Evolutionary conservation across 257 asterid species (phyloP).

Genomic region (Gynochthodes officinalis): DNA sequence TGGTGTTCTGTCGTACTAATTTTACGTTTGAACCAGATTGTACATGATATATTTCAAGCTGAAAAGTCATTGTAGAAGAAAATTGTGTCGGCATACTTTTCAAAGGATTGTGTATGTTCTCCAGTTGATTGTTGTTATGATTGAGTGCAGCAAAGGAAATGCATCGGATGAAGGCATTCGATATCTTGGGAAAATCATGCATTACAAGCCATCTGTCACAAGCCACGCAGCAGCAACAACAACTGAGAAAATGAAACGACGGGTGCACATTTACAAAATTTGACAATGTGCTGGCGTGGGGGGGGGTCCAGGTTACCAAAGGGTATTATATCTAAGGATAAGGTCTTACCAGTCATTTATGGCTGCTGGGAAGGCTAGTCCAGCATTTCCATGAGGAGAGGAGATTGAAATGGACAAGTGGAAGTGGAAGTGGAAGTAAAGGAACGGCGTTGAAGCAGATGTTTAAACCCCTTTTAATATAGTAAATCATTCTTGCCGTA

Average conservation of each 20-base stretch:
- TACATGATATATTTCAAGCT: background rate
- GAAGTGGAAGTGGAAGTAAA: background rate
- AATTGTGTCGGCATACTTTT: background rate
- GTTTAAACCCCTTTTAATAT: background rate
- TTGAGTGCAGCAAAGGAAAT: slow-evolving; percentile 68
- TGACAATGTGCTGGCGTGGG: background rate
- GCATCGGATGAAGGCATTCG: slow-evolving; percentile 56
- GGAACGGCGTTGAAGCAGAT: no score
- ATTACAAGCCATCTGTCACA: slow-evolving; percentile 24
- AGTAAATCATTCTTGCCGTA: background rate
- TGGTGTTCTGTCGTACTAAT: background rate
- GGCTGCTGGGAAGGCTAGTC: background rate
- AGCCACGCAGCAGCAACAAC: slow-evolving; percentile 35
- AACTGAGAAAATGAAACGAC: slow-evolving; percentile 35
- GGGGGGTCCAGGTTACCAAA: no score
- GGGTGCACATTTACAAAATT: background rate
- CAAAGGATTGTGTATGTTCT: background rate
- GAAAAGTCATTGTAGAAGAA: background rate
- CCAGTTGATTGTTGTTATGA: background rate
- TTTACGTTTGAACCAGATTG: background rate
- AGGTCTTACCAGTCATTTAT: background rate
- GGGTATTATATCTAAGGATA: background rate
- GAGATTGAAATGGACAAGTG: background rate
- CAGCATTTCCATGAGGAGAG: background rate
- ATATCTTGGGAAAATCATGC: slow-evolving; percentile 53